Conservation (phyloP, 805 yeast species). For the Blastobotrys chiropterorum region DNA sequence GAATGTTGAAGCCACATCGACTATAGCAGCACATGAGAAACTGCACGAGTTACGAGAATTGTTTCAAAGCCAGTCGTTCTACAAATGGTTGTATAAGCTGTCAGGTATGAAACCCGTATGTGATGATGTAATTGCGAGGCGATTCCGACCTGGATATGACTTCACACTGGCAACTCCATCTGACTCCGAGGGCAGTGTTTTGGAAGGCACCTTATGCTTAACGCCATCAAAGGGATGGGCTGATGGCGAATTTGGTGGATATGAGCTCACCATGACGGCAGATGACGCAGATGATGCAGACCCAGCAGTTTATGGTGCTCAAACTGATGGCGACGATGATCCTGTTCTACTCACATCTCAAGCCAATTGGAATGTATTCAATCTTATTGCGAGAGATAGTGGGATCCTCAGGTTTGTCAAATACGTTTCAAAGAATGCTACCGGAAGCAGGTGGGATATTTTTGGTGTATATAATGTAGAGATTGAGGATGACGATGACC, state of each 20-base stretch:
- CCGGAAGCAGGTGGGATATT: slow-evolving; percentile 91
- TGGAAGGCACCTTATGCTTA: slow-evolving; percentile 76
- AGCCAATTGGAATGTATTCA: slow-evolving; percentile 77
- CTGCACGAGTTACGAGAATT: slow-evolving; percentile 53
- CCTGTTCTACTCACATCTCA: slow-evolving; percentile 73
- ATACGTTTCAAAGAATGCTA: slow-evolving; percentile 81
- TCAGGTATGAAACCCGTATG: slow-evolving; percentile 56
- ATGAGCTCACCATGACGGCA: slow-evolving; percentile 74
- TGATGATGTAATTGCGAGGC: slow-evolving; percentile 65
- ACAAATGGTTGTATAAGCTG: slow-evolving; percentile 58
- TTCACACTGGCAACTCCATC: slow-evolving; percentile 81
- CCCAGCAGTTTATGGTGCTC: slow-evolving; percentile 67
- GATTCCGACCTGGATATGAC: slow-evolving; percentile 94
- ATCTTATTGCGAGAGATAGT: slow-evolving; percentile 74
- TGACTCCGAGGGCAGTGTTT: slow-evolving; percentile 35
- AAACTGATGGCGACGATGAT: slow-evolving; percentile 51
- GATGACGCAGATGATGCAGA: slow-evolving; percentile 55
- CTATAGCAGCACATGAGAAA: slow-evolving; percentile 17
- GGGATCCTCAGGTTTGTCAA: slow-evolving; percentile 87
- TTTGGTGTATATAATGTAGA: slow-evolving; percentile 72
- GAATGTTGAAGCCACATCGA: slow-evolving; percentile 6
- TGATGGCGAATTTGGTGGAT: slow-evolving; percentile 85
- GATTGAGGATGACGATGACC: slow-evolving; percentile 40
- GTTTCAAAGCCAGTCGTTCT: slow-evolving; percentile 55
- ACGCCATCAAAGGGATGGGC: slow-evolving; percentile 86